A percentile compares a stretch with the other conserved stretches of the same genome.
Conservation (phyloP, 176 grass and related monocot genomes). For the Carex cristatella region DNA sequence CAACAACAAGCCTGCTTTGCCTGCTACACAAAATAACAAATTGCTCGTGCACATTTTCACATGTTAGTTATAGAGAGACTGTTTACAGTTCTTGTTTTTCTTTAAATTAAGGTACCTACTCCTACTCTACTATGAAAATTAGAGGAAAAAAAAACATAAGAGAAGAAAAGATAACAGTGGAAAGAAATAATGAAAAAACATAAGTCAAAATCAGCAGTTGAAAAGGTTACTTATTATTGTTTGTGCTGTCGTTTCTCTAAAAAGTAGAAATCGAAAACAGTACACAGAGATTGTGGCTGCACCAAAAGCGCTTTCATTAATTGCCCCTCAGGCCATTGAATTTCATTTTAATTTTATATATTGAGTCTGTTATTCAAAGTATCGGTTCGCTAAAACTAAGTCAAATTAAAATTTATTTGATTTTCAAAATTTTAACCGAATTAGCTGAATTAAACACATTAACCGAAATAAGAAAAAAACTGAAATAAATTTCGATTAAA, state of each 20-base stretch:
- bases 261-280: not conserved
- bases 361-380: too few relatives aligned
- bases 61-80: not conserved
- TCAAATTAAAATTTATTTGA: too few relatives aligned
- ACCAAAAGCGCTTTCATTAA: not conserved
- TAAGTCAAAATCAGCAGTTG: not conserved
- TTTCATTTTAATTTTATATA: too few relatives aligned
- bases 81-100: not conserved
- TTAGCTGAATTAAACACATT: too few relatives aligned
- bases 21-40: not conserved
- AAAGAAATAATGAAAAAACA: not conserved
- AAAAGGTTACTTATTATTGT: not conserved
- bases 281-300: not conserved
- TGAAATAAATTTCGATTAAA: too few relatives aligned
- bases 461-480: too few relatives aligned
- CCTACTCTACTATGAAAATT: not conserved
- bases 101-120: not conserved
- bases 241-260: not conserved
- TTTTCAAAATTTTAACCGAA: too few relatives aligned
- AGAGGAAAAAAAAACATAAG: not conserved
- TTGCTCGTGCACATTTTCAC: constrained; percentile 4
- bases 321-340: not conserved
- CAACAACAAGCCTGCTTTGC: not conserved
- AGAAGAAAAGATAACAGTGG: not conserved
- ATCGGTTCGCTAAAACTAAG: too few relatives aligned